Evolutionary conservation across 2,329 filamentous ascomycete species (phyloP), one percentile per base, ranked within the genome.

Genomic region (Apiospora saccharicola): DNA sequence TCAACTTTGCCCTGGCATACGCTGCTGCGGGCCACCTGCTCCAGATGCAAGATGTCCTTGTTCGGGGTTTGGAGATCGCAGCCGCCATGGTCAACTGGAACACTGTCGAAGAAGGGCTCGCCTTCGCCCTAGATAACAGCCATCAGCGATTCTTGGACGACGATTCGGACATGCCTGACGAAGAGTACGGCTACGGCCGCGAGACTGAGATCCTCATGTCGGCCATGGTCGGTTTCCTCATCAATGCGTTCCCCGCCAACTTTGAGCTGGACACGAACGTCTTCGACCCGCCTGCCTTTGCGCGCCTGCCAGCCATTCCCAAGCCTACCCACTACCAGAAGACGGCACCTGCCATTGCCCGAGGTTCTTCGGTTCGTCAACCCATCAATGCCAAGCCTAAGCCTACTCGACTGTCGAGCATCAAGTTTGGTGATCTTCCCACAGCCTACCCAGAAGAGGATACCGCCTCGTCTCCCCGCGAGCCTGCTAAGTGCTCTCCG

Each of bases 351-450:
- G 74, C 78, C 34, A 82, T 83, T 82, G 83, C 83, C 80, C 80
- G 80, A 72, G 83, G 81, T 68, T 81, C 83, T 10, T 79, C 80
- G 3, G 79, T 82, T 26, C 81, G 82, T 10, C 57, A 68, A 34
- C 5, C 53, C n/a, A n/a, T 14, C 53, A 69, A 72, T 44, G 34
- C 34, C 53, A 69, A 72, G 64, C 6, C 77, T 57, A 85, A 82
- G 70, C 81, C 89, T 69, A 86, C 87, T 51, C 88, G 90, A 37
- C 83, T 93, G 14, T 88, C 87, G 73, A 87, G 86, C 74, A 93
- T 94, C 70, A 89, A 90, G 73, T 94, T 94, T 77, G 92, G 92
- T n/a, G 91, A 94, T 75, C 83, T 92, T 26, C 89, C 76, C 69
- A 83, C 74, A 72, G 75, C 78, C 4, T 78, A 76, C 67, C 80